Evolutionary conservation across 352 stramenopile genomes (phyloP).

Genomic region (Pythium vanterpoolii): DNA sequence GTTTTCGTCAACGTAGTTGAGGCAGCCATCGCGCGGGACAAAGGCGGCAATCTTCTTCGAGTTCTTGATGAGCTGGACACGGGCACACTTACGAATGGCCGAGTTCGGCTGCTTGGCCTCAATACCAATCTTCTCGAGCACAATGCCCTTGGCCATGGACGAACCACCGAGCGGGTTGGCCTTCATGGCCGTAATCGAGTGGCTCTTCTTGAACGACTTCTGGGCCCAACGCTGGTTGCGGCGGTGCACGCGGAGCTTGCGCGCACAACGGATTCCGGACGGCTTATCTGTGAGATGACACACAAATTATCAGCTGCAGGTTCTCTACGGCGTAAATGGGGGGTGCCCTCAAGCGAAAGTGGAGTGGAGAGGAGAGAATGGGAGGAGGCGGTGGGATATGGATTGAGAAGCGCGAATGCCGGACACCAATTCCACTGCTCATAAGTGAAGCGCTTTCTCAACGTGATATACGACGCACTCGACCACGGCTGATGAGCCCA

Average conservation of each 20-base stretch:
- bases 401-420: neutral
- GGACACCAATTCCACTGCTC: neutral
- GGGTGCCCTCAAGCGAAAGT: neutral
- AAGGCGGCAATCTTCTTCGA: constrained; percentile 99
- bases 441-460: no score
- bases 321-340: neutral
- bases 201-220: constrained; percentile 99
- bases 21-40: constrained; percentile 99
- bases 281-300: constrained; percentile 91
- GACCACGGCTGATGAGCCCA: no score
- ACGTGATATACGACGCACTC: no score
- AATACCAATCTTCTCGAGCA: constrained; percentile 99
- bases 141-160: constrained; percentile 99
- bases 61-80: constrained; percentile 99
- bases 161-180: constrained; percentile 99
- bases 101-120: constrained; percentile 99
- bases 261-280: constrained; percentile 97
- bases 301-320: neutral
- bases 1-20: constrained; percentile 99
- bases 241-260: constrained; percentile 99
- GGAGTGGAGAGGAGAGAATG: neutral
- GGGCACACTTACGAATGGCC: constrained; percentile 99
- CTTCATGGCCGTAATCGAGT: constrained; percentile 99
- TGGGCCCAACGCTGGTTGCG: constrained; percentile 97
- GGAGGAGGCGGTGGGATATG: neutral